Conservation (phyloP, 192 early-diverging fungal species). For the Powellomyces hirtus region DNA sequence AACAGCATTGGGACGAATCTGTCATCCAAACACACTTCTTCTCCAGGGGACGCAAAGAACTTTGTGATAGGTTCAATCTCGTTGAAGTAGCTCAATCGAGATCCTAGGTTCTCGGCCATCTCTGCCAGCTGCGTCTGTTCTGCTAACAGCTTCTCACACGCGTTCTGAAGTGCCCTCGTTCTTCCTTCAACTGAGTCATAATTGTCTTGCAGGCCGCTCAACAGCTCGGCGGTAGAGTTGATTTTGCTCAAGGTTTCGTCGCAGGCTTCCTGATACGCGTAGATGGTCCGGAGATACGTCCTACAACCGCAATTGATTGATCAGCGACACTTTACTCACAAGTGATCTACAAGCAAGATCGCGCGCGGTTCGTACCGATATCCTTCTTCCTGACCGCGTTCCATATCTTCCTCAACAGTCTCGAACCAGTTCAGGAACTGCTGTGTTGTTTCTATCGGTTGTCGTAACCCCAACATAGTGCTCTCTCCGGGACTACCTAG, state of each 20-base stretch:
- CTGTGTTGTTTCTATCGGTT: conserved; percentile 76
- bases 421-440: conserved; percentile 97
- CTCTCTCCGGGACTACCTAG: not conserved
- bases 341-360: not conserved
- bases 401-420: conserved; percentile 74
- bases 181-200: conserved; percentile 79
- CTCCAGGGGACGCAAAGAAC: conserved; percentile 79
- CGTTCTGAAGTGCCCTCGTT: conserved; percentile 72
- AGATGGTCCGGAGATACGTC: conserved; percentile 59
- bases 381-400: conserved; percentile 81
- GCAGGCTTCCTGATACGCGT: conserved; percentile 60
- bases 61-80: conserved; percentile 78
- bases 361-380: conserved; percentile 71
- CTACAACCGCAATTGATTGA: conserved; percentile 29
- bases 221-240: conserved; percentile 50
- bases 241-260: conserved; percentile 65
- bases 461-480: not conserved
- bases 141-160: conserved; percentile 75
- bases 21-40: conserved; percentile 72
- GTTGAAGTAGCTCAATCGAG: conserved; percentile 75
- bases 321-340: not conserved
- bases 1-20: conserved; percentile 79
- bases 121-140: conserved; percentile 64
- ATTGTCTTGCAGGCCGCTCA: conserved; percentile 63
- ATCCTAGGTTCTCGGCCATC: conserved; percentile 56